These are phyloP conservation scores for Naganishia friedmannii DNA, from an alignment of 768 basidiomycete species.

Conservation along the genomic window DNA sequence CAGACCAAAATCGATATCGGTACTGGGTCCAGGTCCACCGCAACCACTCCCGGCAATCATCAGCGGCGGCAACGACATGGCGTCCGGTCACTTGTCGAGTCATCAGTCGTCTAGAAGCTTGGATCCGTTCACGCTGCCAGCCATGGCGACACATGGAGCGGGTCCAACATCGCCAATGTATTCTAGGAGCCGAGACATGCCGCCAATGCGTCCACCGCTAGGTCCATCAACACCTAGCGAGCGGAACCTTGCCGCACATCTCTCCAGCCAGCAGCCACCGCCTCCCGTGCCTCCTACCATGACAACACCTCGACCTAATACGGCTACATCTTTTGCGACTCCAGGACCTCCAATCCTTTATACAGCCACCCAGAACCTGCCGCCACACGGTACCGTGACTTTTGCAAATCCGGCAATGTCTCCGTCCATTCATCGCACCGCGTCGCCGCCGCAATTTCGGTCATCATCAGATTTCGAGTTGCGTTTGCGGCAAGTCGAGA, in stretches of 20 bases:
- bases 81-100: neutral
- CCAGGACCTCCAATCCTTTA: neutral
- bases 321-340: slow-evolving; percentile 2
- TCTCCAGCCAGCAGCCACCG: neutral
- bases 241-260: neutral
- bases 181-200: neutral
- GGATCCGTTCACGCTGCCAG: slow-evolving; percentile 23
- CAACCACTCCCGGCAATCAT: slow-evolving; percentile 34
- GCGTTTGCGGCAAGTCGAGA: slow-evolving; percentile 26
- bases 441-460: neutral
- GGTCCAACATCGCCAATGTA: slow-evolving; percentile 9
- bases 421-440: neutral
- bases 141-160: slow-evolving; percentile 3
- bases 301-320: neutral
- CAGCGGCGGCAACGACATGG: slow-evolving; percentile 13
- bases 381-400: neutral
- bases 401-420: slow-evolving; percentile 2
- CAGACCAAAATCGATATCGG: slow-evolving; percentile 32
- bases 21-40: slow-evolving; percentile 12
- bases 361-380: neutral
- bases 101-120: slow-evolving; percentile 24
- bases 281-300: neutral
- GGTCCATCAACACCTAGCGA: neutral
- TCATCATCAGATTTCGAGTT: slow-evolving; percentile 10
- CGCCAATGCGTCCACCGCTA: slow-evolving; percentile 6